Conservation (phyloP, 805 yeast genomes). For the Pichia scutulata region DNA sequence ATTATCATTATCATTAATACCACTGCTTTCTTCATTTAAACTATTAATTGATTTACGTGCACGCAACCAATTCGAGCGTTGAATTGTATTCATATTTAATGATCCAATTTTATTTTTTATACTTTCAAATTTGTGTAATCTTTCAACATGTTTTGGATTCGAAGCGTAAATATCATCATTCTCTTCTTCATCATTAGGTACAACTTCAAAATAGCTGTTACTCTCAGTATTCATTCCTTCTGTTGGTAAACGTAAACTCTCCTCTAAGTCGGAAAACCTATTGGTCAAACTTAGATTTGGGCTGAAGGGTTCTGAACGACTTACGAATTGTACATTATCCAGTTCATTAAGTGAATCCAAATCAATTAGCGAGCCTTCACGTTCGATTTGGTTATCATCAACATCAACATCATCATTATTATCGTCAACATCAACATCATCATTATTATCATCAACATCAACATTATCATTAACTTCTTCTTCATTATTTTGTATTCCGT, state of each 20-base stretch:
- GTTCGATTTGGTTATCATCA: background rate
- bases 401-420: background rate
- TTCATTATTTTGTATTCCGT: background rate
- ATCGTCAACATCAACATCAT: background rate
- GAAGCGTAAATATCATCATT: background rate
- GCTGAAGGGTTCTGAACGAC: background rate
- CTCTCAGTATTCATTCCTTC: background rate
- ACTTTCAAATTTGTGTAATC: background rate
- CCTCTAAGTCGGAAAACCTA: background rate
- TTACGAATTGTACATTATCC: background rate
- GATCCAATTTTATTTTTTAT: background rate
- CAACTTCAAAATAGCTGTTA: background rate
- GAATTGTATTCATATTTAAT: background rate
- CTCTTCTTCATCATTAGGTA: background rate
- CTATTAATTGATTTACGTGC: background rate
- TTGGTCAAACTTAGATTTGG: background rate
- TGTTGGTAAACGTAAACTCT: background rate
- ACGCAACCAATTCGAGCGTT: background rate
- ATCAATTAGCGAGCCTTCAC: background rate
- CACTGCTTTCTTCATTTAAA: background rate
- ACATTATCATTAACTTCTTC: background rate
- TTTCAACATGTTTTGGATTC: background rate
- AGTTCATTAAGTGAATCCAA: too few relatives aligned
- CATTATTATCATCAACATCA: too few relatives aligned
- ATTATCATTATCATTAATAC: too few relatives aligned